Conservation (phyloP, 192 early-diverging fungal genomes). For the Phlyctochytrium arcticum region DNA sequence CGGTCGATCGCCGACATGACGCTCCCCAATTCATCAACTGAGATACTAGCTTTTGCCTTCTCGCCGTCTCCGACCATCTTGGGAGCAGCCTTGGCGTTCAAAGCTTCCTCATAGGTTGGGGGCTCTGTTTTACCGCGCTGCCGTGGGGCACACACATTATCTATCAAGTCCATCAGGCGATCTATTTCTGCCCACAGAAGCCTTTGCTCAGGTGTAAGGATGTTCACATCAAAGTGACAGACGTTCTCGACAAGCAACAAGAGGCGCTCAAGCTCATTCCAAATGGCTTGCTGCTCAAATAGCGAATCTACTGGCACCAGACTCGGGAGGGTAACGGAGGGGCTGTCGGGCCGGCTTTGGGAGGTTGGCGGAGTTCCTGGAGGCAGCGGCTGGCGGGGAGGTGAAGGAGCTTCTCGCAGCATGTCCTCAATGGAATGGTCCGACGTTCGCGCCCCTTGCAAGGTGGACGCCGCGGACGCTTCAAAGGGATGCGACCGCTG, state of each 20-base stretch:
- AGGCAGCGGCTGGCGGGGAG: too few species aligned
- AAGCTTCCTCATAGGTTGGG: conserved; percentile 22
- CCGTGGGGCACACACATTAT: conserved; percentile 20
- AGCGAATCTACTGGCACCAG: neutral
- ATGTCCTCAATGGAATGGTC: too few species aligned
- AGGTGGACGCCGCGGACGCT: too few species aligned
- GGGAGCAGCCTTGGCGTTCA: too few species aligned
- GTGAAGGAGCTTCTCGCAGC: too few species aligned
- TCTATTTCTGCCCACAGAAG: conserved; percentile 35
- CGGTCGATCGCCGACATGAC: conserved; percentile 36
- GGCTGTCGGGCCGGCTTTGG: neutral
- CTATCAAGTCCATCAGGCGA: conserved; percentile 33
- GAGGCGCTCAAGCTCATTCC: conserved; percentile 31
- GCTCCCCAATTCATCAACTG: conserved; percentile 17
- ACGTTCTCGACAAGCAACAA: conserved; percentile 28
- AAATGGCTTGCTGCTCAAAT: conserved; percentile 15
- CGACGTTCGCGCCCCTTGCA: too few species aligned
- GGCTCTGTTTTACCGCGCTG: neutral
- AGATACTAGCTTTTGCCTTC: neutral
- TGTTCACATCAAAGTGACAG: neutral
- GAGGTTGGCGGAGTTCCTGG: too few species aligned
- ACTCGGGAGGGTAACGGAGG: neutral
- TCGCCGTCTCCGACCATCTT: neutral
- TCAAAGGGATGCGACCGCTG: too few species aligned
- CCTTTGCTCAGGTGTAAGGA: conserved; percentile 11